A percentile compares a stretch with the other conserved stretches of the same genome.
phyloP scores from a whole-genome alignment of 192 early-diverging fungal species.

The Coemansia sp. region DNA sequence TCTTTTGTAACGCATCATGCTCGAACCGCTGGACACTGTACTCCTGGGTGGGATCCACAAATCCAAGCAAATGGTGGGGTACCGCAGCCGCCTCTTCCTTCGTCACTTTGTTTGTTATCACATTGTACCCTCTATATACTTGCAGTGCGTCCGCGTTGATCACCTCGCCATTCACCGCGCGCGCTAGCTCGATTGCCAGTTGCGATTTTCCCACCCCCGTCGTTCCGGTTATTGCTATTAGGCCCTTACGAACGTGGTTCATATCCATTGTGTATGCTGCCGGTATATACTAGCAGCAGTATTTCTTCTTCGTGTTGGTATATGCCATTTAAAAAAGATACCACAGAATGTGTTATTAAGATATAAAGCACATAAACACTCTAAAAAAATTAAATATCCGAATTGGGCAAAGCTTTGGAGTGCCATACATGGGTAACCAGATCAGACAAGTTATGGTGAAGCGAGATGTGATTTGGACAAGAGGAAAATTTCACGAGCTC shows the following conservation, averaged over 20 bases:
- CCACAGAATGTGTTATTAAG: too few relatives aligned
- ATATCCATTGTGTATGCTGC: too few relatives aligned
- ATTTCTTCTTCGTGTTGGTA: constrained; percentile 2
- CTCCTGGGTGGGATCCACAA: constrained; percentile 68
- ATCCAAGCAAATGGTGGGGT: constrained; percentile 85
- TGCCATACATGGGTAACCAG: too few relatives aligned
- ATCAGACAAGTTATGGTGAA: too few relatives aligned
- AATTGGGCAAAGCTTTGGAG: too few relatives aligned
- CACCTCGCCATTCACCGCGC: constrained; percentile 79
- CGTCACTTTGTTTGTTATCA: constrained; percentile 94
- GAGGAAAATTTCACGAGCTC: too few relatives aligned
- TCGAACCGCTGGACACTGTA: constrained; percentile 89
- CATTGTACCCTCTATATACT: constrained; percentile 89
- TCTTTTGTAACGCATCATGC: constrained; percentile 72
- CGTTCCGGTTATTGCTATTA: constrained; percentile 77
- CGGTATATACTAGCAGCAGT: too few relatives aligned
- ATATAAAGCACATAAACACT: too few relatives aligned
- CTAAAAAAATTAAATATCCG: too few relatives aligned
- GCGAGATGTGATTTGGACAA: too few relatives aligned
- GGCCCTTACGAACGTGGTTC: constrained; percentile 34
- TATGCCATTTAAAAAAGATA: background rate
- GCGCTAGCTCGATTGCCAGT: constrained; percentile 83
- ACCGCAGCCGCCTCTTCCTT: constrained; percentile 65
- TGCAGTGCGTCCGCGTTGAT: constrained; percentile 97
- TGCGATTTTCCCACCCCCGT: constrained; percentile 98